phyloP scores from a whole-genome alignment of 1,284 basidiomycete species.

The Gomphus sp. region DNA sequence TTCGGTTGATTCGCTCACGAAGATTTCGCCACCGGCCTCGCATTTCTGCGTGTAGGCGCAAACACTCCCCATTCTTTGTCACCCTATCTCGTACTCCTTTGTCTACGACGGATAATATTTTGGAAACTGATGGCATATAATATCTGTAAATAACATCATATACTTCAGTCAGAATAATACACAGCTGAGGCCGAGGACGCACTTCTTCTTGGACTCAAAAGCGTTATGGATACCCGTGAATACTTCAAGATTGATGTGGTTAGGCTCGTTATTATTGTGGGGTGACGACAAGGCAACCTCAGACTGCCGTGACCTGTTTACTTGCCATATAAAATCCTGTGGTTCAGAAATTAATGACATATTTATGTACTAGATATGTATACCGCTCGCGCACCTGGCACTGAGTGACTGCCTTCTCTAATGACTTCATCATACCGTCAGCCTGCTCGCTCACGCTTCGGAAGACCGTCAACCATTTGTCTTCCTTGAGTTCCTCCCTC shows the following conservation, averaged over 20 bases:
- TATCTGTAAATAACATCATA: conserved; percentile 37
- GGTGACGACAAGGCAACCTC: conserved; percentile 21
- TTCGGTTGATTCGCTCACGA: conserved; percentile 64
- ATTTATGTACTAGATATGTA: background rate
- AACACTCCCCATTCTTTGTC: conserved; percentile 90
- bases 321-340: conserved; percentile 77
- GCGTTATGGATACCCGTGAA: conserved; percentile 60
- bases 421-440: conserved; percentile 91
- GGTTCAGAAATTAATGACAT: background rate
- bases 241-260: conserved; percentile 39
- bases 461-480: conserved; percentile 94
- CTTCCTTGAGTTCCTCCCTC: conserved; percentile 87
- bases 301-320: conserved; percentile 47
- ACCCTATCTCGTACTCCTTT: conserved; percentile 85
- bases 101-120: conserved; percentile 88
- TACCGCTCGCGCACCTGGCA: conserved; percentile 51
- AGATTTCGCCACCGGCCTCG: conserved; percentile 76
- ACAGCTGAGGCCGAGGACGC: conserved; percentile 18
- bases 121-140: conserved; percentile 87
- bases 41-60: conserved; percentile 79
- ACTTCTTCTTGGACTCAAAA: conserved; percentile 83
- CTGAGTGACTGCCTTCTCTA: conserved; percentile 83
- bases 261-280: background rate
- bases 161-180: background rate
- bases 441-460: conserved; percentile 87